These are phyloP conservation scores for Xenoacremonium recifei DNA, from an alignment of 2,329 filamentous ascomycete genomes.

Conservation along the genomic window DNA sequence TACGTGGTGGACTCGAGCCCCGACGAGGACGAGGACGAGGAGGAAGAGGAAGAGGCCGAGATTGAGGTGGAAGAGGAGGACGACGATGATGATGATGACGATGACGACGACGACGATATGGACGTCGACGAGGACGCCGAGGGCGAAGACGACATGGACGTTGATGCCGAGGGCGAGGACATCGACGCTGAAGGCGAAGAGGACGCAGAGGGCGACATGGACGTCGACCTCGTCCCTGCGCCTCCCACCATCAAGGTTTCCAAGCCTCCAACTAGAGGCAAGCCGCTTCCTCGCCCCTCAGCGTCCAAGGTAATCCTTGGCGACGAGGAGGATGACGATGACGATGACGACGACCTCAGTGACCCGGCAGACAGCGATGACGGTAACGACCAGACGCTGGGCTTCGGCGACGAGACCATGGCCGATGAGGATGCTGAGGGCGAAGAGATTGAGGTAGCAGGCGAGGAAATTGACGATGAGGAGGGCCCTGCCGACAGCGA, in stretches of 20 bases:
- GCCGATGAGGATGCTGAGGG: conserved; percentile 48
- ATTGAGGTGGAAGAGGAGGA: conserved; percentile 42
- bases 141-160: conserved; percentile 34
- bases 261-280: conserved; percentile 37
- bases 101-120: conserved; percentile 33
- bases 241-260: conserved; percentile 49
- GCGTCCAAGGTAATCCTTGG: conserved; percentile 34
- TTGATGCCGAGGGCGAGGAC: conserved; percentile 35
- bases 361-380: conserved; percentile 52
- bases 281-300: conserved; percentile 32
- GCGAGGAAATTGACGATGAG: conserved; percentile 41
- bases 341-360: conserved; percentile 55
- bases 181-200: conserved; percentile 47
- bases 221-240: conserved; percentile 40
- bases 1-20: conserved; percentile 58
- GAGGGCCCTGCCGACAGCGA: conserved; percentile 43
- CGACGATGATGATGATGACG: conserved; percentile 38
- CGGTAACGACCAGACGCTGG: conserved; percentile 35
- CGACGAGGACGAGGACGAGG: conserved; percentile 43
- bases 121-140: conserved; percentile 38
- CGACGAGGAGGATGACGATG: conserved; percentile 47
- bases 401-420: conserved; percentile 45
- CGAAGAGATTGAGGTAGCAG: conserved; percentile 41
- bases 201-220: conserved; percentile 44
- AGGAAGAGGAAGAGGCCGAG: conserved; percentile 36